Conservation (phyloP, 768 basidiomycete species). For the Tricholomella constricta region DNA sequence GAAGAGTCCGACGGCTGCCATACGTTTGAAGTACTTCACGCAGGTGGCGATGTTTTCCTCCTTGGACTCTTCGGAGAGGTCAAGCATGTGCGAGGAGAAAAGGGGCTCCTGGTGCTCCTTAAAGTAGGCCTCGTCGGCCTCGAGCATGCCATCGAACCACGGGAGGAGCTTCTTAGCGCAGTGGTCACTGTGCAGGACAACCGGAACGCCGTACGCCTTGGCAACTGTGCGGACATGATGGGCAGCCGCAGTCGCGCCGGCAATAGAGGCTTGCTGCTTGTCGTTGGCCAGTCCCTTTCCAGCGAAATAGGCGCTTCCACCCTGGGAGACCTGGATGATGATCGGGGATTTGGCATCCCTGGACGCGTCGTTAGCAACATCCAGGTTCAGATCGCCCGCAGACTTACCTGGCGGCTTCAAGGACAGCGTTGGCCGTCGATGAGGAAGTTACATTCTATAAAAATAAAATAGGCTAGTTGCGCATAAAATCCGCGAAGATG, state of each 20-base stretch:
- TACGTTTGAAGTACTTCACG: conserved; percentile 92
- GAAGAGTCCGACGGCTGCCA: conserved; percentile 91
- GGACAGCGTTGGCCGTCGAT: conserved; percentile 89
- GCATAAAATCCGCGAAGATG: conserved; percentile 10
- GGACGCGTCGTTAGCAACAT: conserved; percentile 17
- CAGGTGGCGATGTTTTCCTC: conserved; percentile 95
- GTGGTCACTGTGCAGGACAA: conserved; percentile 97
- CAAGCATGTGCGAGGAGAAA: conserved; percentile 99
- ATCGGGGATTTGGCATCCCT: conserved; percentile 97
- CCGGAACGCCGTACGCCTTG: conserved; percentile 92
- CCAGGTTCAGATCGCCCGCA: conserved; percentile 3
- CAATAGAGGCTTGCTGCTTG: conserved; percentile 92
- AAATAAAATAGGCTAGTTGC: conserved; percentile 9
- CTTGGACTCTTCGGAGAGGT: conserved; percentile 90
- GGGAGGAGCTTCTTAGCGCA: conserved; percentile 97
- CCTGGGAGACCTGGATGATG: conserved; percentile 97
- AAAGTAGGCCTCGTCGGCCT: conserved; percentile 91
- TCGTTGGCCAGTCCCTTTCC: conserved; percentile 96
- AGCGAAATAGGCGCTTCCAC: conserved; percentile 93
- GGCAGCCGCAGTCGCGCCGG: conserved; percentile 91
- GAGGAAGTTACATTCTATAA: conserved; percentile 94
- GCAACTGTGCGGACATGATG: conserved; percentile 88
- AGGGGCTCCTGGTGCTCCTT: conserved; percentile 84
- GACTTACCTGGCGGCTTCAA: conserved; percentile 88
- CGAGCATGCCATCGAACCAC: conserved; percentile 99